Evolutionary conservation across 2,329 filamentous ascomycete species (phyloP).

Genomic region (Diplodia seriata): DNA sequence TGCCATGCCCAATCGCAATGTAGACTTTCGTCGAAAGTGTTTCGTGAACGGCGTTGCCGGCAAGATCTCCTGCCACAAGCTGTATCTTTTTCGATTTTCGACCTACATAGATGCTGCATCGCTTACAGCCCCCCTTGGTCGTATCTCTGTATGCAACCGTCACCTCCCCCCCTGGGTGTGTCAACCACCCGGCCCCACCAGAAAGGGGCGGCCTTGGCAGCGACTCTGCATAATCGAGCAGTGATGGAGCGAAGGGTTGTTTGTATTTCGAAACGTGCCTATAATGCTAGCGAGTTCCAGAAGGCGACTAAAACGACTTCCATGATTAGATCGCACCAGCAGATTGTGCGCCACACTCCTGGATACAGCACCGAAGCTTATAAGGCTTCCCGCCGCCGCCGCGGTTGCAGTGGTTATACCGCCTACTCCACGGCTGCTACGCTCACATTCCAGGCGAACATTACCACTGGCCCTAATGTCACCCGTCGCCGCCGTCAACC

Average conservation of each 20-base stretch:
- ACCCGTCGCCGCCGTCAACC: no score
- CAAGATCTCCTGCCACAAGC: no score
- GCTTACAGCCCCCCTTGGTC: constrained; percentile 37
- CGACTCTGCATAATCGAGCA: no score
- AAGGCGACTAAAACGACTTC: neutral
- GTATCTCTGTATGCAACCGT: constrained; percentile 49
- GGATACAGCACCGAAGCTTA: neutral
- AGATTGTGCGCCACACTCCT: no score
- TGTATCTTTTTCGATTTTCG: no score
- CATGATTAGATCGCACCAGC: neutral
- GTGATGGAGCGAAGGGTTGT: no score
- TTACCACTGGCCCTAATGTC: neutral
- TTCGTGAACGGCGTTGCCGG: no score
- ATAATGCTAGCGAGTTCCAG: neutral
- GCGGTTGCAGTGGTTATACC: neutral
- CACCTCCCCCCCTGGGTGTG: constrained; percentile 33
- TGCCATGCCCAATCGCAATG: no score
- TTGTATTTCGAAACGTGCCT: neutral
- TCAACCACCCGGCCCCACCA: no score
- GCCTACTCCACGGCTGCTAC: neutral
- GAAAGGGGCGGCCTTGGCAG: no score
- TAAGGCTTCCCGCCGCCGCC: neutral
- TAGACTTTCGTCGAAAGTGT: no score
- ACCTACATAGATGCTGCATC: no score
- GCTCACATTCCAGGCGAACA: constrained; percentile 15